Percentiles rank a stretch among this genome's conserved stretches.
These are phyloP conservation scores for Porphyrellus cyaneotinctus DNA, from an alignment of 768 basidiomycete genomes.

Conservation along the genomic window DNA sequence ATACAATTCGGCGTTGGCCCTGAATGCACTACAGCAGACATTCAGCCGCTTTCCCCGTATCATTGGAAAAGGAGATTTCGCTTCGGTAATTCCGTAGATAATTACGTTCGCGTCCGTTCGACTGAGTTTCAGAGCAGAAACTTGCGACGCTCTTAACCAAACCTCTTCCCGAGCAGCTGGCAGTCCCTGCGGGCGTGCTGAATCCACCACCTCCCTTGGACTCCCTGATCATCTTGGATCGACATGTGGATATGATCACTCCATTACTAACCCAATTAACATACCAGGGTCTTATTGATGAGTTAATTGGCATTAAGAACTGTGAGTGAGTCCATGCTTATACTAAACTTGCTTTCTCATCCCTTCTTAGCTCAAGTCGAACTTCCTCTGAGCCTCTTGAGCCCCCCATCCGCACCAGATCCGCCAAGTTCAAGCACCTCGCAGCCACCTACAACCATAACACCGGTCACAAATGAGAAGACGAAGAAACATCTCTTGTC, in stretches of 20 bases:
- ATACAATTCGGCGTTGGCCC: constrained; percentile 84
- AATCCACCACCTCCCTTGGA: constrained; percentile 66
- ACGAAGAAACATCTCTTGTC: constrained; percentile 89
- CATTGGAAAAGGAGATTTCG: constrained; percentile 88
- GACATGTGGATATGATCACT: constrained; percentile 92
- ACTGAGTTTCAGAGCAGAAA: constrained; percentile 46
- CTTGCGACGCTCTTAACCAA: constrained; percentile 69
- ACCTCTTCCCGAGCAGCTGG: constrained; percentile 43
- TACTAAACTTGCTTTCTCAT: neutral
- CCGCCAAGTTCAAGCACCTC: constrained; percentile 39
- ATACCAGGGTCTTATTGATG: constrained; percentile 94
- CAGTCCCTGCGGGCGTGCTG: constrained; percentile 39
- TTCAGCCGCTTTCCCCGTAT: constrained; percentile 91
- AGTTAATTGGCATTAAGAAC: constrained; percentile 85
- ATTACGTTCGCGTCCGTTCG: neutral
- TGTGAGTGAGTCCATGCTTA: constrained; percentile 47
- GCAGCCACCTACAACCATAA: constrained; percentile 40
- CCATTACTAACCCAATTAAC: constrained; percentile 94
- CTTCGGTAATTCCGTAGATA: constrained; percentile 48
- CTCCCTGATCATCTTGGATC: constrained; percentile 83
- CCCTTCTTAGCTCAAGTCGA: constrained; percentile 64
- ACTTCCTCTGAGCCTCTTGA: constrained; percentile 66
- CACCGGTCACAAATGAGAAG: constrained; percentile 64
- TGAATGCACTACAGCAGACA: constrained; percentile 75
- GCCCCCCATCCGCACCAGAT: constrained; percentile 48